These are phyloP conservation scores for Leccinellum luteum DNA, from an alignment of 768 basidiomycete species.

Conservation along the genomic window DNA sequence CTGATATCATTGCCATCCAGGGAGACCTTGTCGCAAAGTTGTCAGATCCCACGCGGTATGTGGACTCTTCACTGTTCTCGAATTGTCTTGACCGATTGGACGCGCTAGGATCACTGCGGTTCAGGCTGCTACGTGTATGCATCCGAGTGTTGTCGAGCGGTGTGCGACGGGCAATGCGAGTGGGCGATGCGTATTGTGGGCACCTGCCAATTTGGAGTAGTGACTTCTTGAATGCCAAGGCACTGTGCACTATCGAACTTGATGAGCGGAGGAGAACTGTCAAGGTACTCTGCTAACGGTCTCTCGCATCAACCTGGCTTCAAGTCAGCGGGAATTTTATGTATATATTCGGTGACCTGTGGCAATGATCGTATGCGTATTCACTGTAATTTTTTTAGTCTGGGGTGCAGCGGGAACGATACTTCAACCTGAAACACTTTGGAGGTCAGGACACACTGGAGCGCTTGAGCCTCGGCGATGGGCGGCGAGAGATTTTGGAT, in stretches of 20 bases:
- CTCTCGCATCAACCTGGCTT: too few species aligned
- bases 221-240: background rate
- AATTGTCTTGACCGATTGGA: background rate
- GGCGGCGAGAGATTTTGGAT: too few species aligned
- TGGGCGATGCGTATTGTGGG: slow-evolving; percentile 82
- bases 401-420: too few species aligned
- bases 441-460: too few species aligned
- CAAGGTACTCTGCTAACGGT: too few species aligned
- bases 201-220: slow-evolving; percentile 32
- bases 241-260: background rate
- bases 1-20: slow-evolving; percentile 30
- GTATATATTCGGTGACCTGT: too few species aligned
- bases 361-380: too few species aligned
- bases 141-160: slow-evolving; percentile 71
- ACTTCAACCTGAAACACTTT: too few species aligned
- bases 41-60: slow-evolving; percentile 54
- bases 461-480: too few species aligned
- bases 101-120: slow-evolving; percentile 66
- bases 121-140: slow-evolving; percentile 89
- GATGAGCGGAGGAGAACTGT: too few species aligned
- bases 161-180: slow-evolving; percentile 76
- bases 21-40: slow-evolving; percentile 70
- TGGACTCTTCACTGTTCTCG: background rate
- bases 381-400: too few species aligned
- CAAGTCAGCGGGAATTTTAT: too few species aligned